Evolutionary conservation across 1,139 yeast genomes (phyloP).

Genomic region (Taphrina confusa): DNA sequence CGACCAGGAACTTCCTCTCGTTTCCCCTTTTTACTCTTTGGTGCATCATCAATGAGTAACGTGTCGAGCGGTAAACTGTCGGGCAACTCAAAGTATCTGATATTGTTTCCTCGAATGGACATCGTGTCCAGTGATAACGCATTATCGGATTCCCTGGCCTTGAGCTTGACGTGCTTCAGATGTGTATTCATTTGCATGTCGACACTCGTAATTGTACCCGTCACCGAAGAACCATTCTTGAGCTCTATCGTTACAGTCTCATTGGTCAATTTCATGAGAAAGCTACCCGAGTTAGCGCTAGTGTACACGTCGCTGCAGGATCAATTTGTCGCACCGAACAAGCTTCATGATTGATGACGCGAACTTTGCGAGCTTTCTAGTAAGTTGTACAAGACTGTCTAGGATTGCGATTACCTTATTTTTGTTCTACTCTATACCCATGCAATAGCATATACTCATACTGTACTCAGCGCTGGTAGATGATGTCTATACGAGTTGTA

Average conservation of each 20-base stretch:
- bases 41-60: constrained; percentile 62
- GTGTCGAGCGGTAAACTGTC: constrained; percentile 83
- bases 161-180: constrained; percentile 76
- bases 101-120: constrained; percentile 86
- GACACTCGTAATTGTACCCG: constrained; percentile 75
- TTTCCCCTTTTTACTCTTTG: constrained; percentile 48
- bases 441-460: no score
- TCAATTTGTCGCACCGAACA: constrained; percentile 31
- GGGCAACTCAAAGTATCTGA: constrained; percentile 80
- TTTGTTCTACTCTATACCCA: no score
- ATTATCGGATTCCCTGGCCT: constrained; percentile 58
- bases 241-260: constrained; percentile 91
- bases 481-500: no score
- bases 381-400: no score
- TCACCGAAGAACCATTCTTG: constrained; percentile 76
- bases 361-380: not conserved
- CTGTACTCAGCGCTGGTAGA: no score
- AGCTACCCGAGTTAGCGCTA: no score
- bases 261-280: constrained; percentile 80
- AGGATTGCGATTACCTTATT: no score
- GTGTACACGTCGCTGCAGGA: no score
- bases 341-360: constrained; percentile 32
- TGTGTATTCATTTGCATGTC: constrained; percentile 92
- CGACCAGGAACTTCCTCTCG: constrained; percentile 41
- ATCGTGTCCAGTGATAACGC: constrained; percentile 63